These are phyloP conservation scores for Catharanthus roseus DNA, from an alignment of 257 asterid genomes.

Conservation along the genomic window DNA sequence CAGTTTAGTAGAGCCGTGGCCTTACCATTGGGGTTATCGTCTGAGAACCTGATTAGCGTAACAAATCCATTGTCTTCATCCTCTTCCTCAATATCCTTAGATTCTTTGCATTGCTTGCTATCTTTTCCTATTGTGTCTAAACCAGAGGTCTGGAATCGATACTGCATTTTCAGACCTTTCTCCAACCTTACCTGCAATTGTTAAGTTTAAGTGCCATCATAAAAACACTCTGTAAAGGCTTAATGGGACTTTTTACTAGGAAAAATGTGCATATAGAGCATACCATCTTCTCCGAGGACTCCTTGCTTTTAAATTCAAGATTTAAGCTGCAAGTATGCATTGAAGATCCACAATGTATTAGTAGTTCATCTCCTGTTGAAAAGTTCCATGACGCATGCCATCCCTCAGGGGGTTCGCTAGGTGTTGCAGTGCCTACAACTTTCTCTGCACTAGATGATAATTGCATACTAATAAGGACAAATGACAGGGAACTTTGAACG, in stretches of 20 bases:
- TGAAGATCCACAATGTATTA: constrained; percentile 42
- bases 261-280: constrained; percentile 1
- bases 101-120: constrained; percentile 9
- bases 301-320: constrained; percentile 35
- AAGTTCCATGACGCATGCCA: constrained; percentile 75
- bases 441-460: constrained; percentile 80
- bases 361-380: constrained; percentile 58
- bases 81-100: constrained; percentile 9
- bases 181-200: constrained; percentile 50
- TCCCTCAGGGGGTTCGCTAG: constrained; percentile 65
- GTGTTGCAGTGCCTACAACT: constrained; percentile 83
- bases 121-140: constrained; percentile 7
- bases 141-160: constrained; percentile 35
- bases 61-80: constrained; percentile 61
- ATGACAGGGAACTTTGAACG: constrained; percentile 15
- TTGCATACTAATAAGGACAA: constrained; percentile 18
- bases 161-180: constrained; percentile 72
- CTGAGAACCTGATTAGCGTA: constrained; percentile 61
- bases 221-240: constrained; percentile 2
- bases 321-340: constrained; percentile 32
- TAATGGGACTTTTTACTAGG: background rate
- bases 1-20: constrained; percentile 91
- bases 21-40: constrained; percentile 61
- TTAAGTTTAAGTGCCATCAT: constrained; percentile 2
- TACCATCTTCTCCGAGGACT: constrained; percentile 45